Evolutionary conservation across 495 filamentous ascomycete species (phyloP).

Genomic region (Penicillium cataractarum): DNA sequence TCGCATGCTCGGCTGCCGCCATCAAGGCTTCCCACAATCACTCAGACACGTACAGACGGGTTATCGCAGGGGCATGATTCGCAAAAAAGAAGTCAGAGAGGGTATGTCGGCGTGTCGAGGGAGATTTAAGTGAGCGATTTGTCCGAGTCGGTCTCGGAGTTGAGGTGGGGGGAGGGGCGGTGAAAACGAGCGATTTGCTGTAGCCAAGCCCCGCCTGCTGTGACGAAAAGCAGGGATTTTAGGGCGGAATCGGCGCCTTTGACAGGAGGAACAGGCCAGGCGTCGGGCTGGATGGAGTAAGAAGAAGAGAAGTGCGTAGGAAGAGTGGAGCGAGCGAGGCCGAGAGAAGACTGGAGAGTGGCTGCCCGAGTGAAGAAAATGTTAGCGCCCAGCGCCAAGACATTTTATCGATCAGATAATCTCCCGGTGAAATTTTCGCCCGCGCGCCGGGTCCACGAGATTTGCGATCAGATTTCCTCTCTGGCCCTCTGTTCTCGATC

Average conservation of each 20-base stretch:
- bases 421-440: constrained; percentile 26
- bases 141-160: constrained; percentile 5
- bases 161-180: constrained; percentile 30
- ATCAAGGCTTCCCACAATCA: constrained; percentile 37
- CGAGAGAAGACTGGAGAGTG: not conserved
- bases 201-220: constrained; percentile 23
- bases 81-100: constrained; percentile 1
- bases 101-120: constrained; percentile 4
- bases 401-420: constrained; percentile 40
- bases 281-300: constrained; percentile 11
- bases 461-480: constrained; percentile 2
- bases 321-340: constrained; percentile 19
- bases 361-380: constrained; percentile 27
- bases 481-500: not conserved
- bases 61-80: constrained; percentile 38
- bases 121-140: constrained; percentile 29
- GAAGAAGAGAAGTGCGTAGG: constrained; percentile 10
- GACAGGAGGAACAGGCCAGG: constrained; percentile 2
- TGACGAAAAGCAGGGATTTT: constrained; percentile 1
- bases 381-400: constrained; percentile 28
- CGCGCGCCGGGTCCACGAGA: not conserved
- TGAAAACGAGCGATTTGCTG: constrained; percentile 42
- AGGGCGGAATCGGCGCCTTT: constrained; percentile 5
- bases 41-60: constrained; percentile 27
- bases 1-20: constrained; percentile 50